phyloP scores from a whole-genome alignment of 768 basidiomycete species.

The Russula earlei region DNA sequence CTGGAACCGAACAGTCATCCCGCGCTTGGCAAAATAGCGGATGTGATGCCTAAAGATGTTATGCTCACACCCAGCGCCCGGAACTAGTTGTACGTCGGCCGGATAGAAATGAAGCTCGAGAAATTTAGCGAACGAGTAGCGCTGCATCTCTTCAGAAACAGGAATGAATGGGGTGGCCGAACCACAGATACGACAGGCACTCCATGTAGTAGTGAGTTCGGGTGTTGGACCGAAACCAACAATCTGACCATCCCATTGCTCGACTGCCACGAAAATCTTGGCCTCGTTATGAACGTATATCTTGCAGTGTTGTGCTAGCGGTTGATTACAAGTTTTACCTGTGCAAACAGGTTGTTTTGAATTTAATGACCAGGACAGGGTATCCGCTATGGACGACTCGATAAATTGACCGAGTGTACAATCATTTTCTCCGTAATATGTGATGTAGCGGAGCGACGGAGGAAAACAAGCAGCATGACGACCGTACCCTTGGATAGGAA shows the following conservation, averaged over 20 bases:
- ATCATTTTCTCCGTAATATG: slow-evolving; percentile 90
- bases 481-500: slow-evolving; percentile 64
- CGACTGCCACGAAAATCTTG: slow-evolving; percentile 73
- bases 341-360: slow-evolving; percentile 63
- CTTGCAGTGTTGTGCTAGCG: slow-evolving; percentile 74
- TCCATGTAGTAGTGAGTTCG: slow-evolving; percentile 86
- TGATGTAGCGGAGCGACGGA: slow-evolving; percentile 61
- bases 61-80: slow-evolving; percentile 84
- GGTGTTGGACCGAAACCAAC: slow-evolving; percentile 51
- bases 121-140: slow-evolving; percentile 93
- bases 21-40: slow-evolving; percentile 78
- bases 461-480: slow-evolving; percentile 68
- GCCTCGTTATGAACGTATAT: slow-evolving; percentile 88
- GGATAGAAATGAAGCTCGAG: slow-evolving; percentile 95
- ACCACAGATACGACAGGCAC: slow-evolving; percentile 69
- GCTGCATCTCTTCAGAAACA: slow-evolving; percentile 84
- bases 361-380: slow-evolving; percentile 58
- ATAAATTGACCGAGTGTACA: slow-evolving; percentile 90
- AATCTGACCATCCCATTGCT: slow-evolving; percentile 79
- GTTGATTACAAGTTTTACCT: slow-evolving; percentile 77
- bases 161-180: slow-evolving; percentile 81
- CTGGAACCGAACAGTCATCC: slow-evolving; percentile 83
- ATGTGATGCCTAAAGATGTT: slow-evolving; percentile 91
- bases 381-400: slow-evolving; percentile 65
- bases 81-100: slow-evolving; percentile 72